phyloP scores from a whole-genome alignment of 768 basidiomycete genomes.

The Suillus subaureus region DNA sequence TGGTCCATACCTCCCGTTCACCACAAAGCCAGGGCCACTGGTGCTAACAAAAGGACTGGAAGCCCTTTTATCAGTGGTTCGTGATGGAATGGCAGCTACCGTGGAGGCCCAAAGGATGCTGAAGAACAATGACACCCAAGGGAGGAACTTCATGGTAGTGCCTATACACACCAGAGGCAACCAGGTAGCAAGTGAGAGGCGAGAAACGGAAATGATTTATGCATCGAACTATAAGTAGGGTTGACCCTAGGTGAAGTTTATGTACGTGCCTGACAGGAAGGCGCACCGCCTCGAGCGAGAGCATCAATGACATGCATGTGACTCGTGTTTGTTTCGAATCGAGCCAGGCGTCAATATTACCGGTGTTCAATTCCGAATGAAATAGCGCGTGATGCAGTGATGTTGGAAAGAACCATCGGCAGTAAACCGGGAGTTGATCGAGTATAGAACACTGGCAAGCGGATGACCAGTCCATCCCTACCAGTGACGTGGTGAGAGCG shows the following conservation, averaged over 20 bases:
- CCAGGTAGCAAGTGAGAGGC: conserved; percentile 6
- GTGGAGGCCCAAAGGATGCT: conserved; percentile 32
- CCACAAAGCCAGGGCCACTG: conserved; percentile 46
- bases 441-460: neutral
- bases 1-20: conserved; percentile 53
- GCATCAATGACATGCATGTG: conserved; percentile 12
- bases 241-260: neutral
- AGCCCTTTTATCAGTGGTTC: conserved; percentile 32
- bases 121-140: conserved; percentile 30
- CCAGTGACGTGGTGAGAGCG: neutral
- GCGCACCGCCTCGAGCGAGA: conserved; percentile 6
- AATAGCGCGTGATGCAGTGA: neutral
- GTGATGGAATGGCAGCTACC: conserved; percentile 34
- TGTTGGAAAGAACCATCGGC: neutral
- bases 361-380: conserved; percentile 1
- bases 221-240: conserved; percentile 22
- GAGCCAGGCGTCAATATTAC: conserved; percentile 4
- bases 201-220: neutral
- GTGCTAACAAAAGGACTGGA: conserved; percentile 47
- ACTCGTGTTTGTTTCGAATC: neutral
- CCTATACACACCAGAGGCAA: conserved; percentile 9
- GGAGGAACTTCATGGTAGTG: conserved; percentile 39
- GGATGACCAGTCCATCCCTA: neutral
- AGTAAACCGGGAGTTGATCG: neutral
- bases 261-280: conserved; percentile 21